Evolutionary conservation across 371 early-diverging fungal genomes (phyloP), one percentile per base, ranked within the genome.

Genomic region (Mortierella sp.): DNA sequence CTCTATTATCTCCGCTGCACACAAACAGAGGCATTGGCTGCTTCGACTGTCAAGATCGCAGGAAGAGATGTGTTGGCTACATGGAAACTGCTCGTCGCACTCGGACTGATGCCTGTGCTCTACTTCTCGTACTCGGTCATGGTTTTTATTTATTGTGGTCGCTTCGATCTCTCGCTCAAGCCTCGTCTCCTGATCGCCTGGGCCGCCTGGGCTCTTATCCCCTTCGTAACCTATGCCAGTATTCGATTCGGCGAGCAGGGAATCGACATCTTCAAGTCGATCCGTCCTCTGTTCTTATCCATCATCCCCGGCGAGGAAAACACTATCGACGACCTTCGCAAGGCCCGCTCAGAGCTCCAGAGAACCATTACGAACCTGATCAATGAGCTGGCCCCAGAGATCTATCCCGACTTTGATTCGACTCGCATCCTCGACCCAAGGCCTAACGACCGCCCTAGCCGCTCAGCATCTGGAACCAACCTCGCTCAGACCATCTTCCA

Each of bases 51-150:
- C 68, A 99, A 99, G 81, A 92, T 99, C 73, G 90, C 90, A 41
- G 99, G 97, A 26, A 91, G 93, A 52, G 99, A 99, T 85, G 99
- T 99, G 13, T 85, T 99, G 16, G 96, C 97, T 0, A 97, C 99
- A 22, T 99, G 99, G 99, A 98, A 98, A 77, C 88, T 98, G 8
- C 86, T 97, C 19, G 94, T 95, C 16, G 94, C 94, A 6, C 79
- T 97, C 53, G 95, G 91, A 2, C 81, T 96, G 31, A 88, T 94
- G 58, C 98, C 98, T 10, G 73, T 90, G 4, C 81, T 96, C 14
- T 96, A 95, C 72, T 87, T 91, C 6, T 85, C 93, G 7, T 97
- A 97, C 75, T 87, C 93, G 1, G 74, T 92, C 39, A 71, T 89
- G 41, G 87, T 90, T 22, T 79, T 93, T n/a, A 77, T 88, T 65